phyloP scores from a whole-genome alignment of 2,329 filamentous ascomycete genomes.

The Aotearoamyces nothofagi region DNA sequence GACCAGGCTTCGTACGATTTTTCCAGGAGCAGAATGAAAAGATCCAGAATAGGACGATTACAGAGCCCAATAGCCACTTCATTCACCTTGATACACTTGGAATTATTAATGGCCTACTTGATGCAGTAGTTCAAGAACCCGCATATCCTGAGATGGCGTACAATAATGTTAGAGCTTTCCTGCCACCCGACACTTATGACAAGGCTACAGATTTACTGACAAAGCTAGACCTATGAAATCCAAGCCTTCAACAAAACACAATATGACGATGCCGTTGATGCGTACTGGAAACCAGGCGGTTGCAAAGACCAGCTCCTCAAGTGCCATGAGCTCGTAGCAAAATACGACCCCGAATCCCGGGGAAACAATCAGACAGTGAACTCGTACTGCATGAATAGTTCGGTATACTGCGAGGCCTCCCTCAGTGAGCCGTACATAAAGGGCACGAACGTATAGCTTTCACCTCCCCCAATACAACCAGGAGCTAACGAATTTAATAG shows the following conservation, averaged over 20 bases:
- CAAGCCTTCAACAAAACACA: slow-evolving; percentile 29
- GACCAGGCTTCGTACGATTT: slow-evolving; percentile 38
- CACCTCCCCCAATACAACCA: not conserved
- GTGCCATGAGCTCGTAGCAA: slow-evolving; percentile 28
- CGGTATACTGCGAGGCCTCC: not conserved
- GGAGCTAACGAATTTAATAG: slow-evolving; percentile 34
- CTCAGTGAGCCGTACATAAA: not conserved
- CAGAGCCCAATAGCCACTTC: slow-evolving; percentile 32
- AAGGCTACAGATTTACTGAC: too few relatives aligned
- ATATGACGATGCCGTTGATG: slow-evolving; percentile 24
- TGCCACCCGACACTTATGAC: too few relatives aligned
- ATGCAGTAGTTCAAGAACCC: slow-evolving; percentile 36
- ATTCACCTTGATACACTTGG: slow-evolving; percentile 46
- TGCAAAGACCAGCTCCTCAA: slow-evolving; percentile 32
- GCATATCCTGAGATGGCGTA: slow-evolving; percentile 10
- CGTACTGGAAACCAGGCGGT: slow-evolving; percentile 28
- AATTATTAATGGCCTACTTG: slow-evolving; percentile 54
- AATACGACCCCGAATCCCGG: slow-evolving; percentile 30
- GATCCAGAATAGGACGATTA: slow-evolving; percentile 29
- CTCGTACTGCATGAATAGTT: slow-evolving; percentile 12
- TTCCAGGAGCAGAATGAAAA: slow-evolving; percentile 45
- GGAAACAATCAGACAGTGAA: slow-evolving; percentile 26
- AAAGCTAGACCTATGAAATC: slow-evolving; percentile 43
- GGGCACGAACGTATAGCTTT: not conserved
- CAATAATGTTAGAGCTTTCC: slow-evolving; percentile 11